phyloP scores from a whole-genome alignment of 441 rosid genomes.

The Erodium moschatum region DNA sequence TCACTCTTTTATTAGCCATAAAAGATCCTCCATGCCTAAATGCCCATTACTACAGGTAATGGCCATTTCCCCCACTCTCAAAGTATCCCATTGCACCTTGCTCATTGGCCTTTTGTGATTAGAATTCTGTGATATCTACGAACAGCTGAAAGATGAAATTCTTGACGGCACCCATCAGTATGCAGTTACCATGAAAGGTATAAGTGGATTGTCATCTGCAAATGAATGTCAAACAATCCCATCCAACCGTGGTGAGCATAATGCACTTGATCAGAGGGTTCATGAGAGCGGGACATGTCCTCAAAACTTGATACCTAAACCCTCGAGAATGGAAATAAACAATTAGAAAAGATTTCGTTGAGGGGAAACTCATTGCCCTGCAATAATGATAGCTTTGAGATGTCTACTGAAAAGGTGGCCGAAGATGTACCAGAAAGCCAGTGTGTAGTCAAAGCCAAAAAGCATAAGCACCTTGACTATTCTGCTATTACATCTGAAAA shows the following conservation, averaged over 20 bases:
- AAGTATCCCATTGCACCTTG: conserved; percentile 1
- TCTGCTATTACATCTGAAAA: conserved; percentile 9
- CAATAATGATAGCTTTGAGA: conserved; percentile 29
- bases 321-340: conserved; percentile 21
- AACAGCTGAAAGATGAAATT: conserved; percentile 40
- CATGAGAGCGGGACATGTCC: conserved; percentile 11
- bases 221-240: conserved; percentile 13
- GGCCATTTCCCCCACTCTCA: background rate
- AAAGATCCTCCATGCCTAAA: conserved; percentile 38
- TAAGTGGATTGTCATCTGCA: conserved; percentile 27
- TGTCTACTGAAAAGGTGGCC: conserved; percentile 19
- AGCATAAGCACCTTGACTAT: conserved; percentile 23
- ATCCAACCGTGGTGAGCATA: conserved; percentile 5
- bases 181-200: conserved; percentile 28
- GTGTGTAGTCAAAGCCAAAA: conserved; percentile 25
- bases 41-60: conserved; percentile 36
- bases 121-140: conserved; percentile 15
- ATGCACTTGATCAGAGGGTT: conserved; percentile 14
- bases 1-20: conserved; percentile 34
- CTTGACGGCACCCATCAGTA: conserved; percentile 24
- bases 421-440: conserved; percentile 16
- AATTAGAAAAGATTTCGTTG: conserved; percentile 14
- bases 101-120: conserved; percentile 8
- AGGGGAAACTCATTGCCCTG: conserved; percentile 12
- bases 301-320: conserved; percentile 19